A percentile compares a stretch with the other conserved stretches of the same genome.
Conservation (phyloP, 2,329 filamentous ascomycete genomes). For the Cyanodermella asteris region DNA sequence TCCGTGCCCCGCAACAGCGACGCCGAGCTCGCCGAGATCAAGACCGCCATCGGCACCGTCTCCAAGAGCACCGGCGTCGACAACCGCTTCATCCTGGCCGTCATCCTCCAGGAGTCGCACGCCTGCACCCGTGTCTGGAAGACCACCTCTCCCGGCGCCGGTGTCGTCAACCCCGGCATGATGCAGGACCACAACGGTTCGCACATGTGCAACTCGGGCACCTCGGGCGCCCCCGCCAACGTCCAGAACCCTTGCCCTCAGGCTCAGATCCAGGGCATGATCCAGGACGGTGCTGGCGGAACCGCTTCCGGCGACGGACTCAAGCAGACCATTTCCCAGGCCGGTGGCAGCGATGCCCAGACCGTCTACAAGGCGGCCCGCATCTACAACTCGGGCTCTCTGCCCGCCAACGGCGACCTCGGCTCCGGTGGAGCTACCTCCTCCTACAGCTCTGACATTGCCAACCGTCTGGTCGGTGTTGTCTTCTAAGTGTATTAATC, state of each 20-base stretch:
- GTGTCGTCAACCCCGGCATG: constrained; percentile 23
- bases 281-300: constrained; percentile 20
- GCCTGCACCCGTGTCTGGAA: constrained; percentile 25
- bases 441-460: constrained; percentile 30
- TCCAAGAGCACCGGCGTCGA: constrained; percentile 10
- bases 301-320: constrained; percentile 22
- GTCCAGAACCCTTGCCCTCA: constrained; percentile 18
- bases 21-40: constrained; percentile 8
- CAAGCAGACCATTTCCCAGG: constrained; percentile 15
- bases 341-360: constrained; percentile 13
- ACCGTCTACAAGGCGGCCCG: constrained; percentile 26
- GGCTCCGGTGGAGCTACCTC: constrained; percentile 23
- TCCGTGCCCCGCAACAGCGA: constrained; percentile 4
- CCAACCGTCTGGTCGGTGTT: constrained; percentile 25
- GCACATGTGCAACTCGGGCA: constrained; percentile 16
- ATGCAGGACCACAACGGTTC: constrained; percentile 23
- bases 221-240: no score
- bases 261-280: constrained; percentile 13
- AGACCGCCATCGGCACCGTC: constrained; percentile 9
- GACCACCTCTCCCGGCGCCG: constrained; percentile 19
- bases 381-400: constrained; percentile 27
- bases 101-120: constrained; percentile 18
- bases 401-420: constrained; percentile 15
- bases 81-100: constrained; percentile 14
- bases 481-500: no score